Conservation (phyloP, 2,329 filamentous ascomycete species). For the Ceratocystis colombiana region DNA sequence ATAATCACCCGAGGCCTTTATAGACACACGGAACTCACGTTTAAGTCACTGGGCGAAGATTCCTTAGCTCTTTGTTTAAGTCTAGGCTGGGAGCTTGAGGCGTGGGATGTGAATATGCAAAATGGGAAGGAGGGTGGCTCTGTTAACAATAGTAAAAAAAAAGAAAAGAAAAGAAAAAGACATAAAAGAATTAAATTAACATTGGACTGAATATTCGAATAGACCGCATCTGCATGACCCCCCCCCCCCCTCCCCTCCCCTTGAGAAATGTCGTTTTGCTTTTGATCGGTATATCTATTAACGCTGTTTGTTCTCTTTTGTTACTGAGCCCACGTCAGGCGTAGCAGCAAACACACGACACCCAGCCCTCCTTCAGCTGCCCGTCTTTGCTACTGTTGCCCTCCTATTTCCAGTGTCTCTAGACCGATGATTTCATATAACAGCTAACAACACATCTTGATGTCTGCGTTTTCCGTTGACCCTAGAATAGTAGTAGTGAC, state of each 20-base stretch:
- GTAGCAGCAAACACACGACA: background rate
- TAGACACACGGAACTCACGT: background rate
- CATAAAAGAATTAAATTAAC: background rate
- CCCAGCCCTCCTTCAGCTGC: background rate
- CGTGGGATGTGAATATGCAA: background rate
- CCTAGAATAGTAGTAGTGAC: background rate
- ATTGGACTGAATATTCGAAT: background rate
- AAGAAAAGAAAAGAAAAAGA: background rate
- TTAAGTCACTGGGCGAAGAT: background rate
- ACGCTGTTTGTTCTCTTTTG: background rate
- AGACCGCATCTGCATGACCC: background rate
- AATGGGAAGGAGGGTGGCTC: background rate
- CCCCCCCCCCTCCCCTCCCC: background rate
- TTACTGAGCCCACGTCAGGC: background rate
- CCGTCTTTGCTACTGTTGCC: background rate
- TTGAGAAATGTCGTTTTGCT: background rate
- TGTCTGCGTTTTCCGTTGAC: background rate
- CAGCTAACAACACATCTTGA: too few species aligned
- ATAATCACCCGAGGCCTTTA: constrained; percentile 2
- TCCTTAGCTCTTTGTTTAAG: background rate
- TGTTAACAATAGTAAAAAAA: background rate
- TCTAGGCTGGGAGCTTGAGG: background rate
- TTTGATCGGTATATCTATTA: background rate
- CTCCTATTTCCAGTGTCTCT: background rate
- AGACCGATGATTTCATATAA: background rate